Conservation (phyloP, 2,329 filamentous ascomycete genomes). For the Bipolaris zeicola region DNA sequence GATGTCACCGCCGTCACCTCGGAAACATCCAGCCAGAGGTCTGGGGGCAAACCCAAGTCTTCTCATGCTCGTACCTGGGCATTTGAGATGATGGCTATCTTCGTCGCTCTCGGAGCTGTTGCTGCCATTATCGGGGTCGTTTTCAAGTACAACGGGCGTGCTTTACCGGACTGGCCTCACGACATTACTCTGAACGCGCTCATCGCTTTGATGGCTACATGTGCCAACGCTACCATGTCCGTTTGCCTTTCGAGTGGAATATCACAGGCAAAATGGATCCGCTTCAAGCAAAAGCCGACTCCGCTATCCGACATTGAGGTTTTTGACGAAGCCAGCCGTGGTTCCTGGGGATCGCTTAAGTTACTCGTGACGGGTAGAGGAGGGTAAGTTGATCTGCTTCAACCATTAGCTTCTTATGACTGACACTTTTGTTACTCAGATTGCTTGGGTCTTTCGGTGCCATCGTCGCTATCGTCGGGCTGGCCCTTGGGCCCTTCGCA, state of each 20-base stretch:
- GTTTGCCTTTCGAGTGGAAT: slow-evolving; percentile 20
- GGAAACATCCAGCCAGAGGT: slow-evolving; percentile 14
- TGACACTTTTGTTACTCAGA: slow-evolving; percentile 9
- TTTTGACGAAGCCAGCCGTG: slow-evolving; percentile 22
- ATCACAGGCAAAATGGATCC: slow-evolving; percentile 22
- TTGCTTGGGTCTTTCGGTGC: slow-evolving; percentile 19
- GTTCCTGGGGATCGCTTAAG: slow-evolving; percentile 18
- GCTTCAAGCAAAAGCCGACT: slow-evolving; percentile 11
- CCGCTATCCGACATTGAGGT: slow-evolving; percentile 19
- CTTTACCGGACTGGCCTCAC: slow-evolving; percentile 20
- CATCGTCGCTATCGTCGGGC: slow-evolving; percentile 14
- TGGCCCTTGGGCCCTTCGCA: slow-evolving; percentile 19
- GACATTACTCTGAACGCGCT: slow-evolving; percentile 22
- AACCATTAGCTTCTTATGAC: not conserved
- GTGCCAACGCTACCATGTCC: slow-evolving; percentile 20
- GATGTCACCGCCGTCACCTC: slow-evolving; percentile 13
- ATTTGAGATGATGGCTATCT: slow-evolving; percentile 18
- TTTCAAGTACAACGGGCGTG: slow-evolving; percentile 17
- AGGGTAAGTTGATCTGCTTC: slow-evolving; percentile 10
- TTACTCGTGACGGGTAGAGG: slow-evolving; percentile 12
- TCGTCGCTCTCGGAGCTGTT: slow-evolving; percentile 13
- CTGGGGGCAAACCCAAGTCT: slow-evolving; percentile 6
- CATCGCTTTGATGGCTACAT: slow-evolving; percentile 19
- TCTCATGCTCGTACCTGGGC: slow-evolving; percentile 13
- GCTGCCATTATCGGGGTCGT: slow-evolving; percentile 17